Evolutionary conservation across 2,329 filamentous ascomycete genomes (phyloP), one percentile per base, ranked within the genome.

Genomic region (Phialophora chinensis): DNA sequence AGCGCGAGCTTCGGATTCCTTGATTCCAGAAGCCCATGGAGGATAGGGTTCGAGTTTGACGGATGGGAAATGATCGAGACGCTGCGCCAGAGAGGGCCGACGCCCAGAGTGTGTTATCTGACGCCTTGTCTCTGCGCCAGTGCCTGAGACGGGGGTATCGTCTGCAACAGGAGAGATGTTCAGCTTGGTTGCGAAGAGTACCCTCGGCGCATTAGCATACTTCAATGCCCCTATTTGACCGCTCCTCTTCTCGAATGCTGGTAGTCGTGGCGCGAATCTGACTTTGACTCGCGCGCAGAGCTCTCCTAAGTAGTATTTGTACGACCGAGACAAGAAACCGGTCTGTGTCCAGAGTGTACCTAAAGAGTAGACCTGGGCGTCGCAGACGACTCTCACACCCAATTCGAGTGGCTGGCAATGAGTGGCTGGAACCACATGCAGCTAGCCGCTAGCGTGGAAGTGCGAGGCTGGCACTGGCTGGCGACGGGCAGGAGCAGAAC

Each of bases 1-100:
- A 62, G n/a, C 42, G 60, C 10, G 62, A 62, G 55, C 38, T 44
- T 44, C 69, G 69, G 17, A 68, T 56, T 47, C 72, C 71, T 50
- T 73, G 68, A 61, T 72, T 72, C 71, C 71, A 73, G 63, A 73
- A 72, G 47, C 72, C 72, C 72, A 73, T 73, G 11, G 11, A 63
- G 25, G 53, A 53, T 35, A 7, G 2, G 38, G 17, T 44, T n/a
- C 17, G 38, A 44, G 6, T 7, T 44, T 5, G 38, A 44, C 38
- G 17, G 35, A 42, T 17, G 12, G 35, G 35, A 42, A 14, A 44
- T n/a, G 38, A 3, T n/a, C 17, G 38, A 44, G 38, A 44, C 38
- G 38, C 17, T 8, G 38, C 5, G 38, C 14, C 14, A n/a, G 38
- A 44, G 17, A 8, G 38, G 14, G 38, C 1, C 5, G 14, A 8